Base-by-base conservation (phyloP, 2,329 filamentous ascomycete genomes). In the Calonectria fujianensis region DNA sequence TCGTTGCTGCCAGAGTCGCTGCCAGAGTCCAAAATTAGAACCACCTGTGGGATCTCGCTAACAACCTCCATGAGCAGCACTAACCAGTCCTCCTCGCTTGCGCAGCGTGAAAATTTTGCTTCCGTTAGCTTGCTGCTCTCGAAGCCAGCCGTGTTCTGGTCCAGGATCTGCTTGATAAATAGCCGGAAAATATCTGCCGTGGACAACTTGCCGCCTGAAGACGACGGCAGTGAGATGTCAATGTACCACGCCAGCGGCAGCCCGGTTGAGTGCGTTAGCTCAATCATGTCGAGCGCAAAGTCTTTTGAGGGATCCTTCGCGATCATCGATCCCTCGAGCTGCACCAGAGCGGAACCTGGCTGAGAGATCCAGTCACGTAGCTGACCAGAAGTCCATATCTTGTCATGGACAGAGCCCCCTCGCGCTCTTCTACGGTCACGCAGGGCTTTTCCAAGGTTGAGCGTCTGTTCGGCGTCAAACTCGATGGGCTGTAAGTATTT, bases 221-320 rank as follows among this genome's bases (percentile, higher is more conserved):
- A 45, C 3, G 73, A 73, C 14, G 70, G 57, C 18, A 76, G 6
- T 16, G 52, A 65, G 18, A 66, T 69, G 4, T 57, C 41, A 6
- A 72, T 20, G 13, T 67, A 69, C 74, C 75, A 76, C 1, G 67
- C 70, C 50, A 76, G 45, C 2, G 54, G 67, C 27, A 75, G 14
- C 3, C 13, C 54, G 2, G 54, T 64, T 3, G 57, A 54, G 16
- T 71, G 70, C 0, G 51, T 67, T 9, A 75, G 16, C 13, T 76
- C 75, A 24, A 76, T 50, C 48, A 75, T 75, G n/a, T 75, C 73
- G 4, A 76, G 18, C 0, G 54, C 73, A 51, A 76, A 75, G 18
- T 76, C 70, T 1, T 68, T 61, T 1, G 70, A 75, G 18, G 63
- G 39, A 39, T 72, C 74, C 0, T 65, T 61, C 0, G 69, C 48